A percentile compares a stretch with the other conserved stretches of the same genome.
phyloP scores from a whole-genome alignment of 176 grass and related monocot genomes.

The Cenchrus fungigraminus region DNA sequence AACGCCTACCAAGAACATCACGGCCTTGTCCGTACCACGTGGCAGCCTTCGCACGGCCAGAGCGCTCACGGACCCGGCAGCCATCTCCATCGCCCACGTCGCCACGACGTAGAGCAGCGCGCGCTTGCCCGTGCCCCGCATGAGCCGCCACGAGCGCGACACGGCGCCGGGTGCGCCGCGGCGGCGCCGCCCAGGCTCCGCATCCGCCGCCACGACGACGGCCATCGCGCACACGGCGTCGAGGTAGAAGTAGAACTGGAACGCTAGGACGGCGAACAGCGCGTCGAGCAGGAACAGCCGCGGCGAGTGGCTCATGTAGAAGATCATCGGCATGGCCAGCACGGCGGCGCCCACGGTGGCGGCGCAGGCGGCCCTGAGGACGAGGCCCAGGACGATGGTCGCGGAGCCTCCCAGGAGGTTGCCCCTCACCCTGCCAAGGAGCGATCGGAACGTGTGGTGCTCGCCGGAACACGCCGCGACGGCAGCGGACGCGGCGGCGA shows the following conservation, averaged over 20 bases:
- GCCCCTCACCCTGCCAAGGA: not conserved
- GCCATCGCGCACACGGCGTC: conserved; percentile 9
- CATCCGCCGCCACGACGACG: not conserved
- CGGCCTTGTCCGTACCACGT: no score
- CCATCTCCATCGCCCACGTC: not conserved
- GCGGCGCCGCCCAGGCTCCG: not conserved
- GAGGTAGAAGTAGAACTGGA: conserved; percentile 22
- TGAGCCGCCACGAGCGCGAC: not conserved
- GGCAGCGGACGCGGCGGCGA: not conserved
- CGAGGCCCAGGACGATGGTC: not conserved
- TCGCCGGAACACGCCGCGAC: not conserved
- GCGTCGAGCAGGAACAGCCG: not conserved
- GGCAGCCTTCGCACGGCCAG: not conserved
- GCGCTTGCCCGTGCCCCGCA: not conserved
- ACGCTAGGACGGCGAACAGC: not conserved
- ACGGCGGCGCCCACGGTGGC: not conserved
- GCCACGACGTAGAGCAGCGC: not conserved
- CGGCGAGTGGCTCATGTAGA: not conserved
- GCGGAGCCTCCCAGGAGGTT: not conserved
- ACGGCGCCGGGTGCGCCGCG: not conserved
- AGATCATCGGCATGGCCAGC: not conserved
- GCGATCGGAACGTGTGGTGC: not conserved
- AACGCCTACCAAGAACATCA: not conserved
- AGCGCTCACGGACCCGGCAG: not conserved
- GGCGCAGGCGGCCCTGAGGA: not conserved